phyloP scores from a whole-genome alignment of 1,284 basidiomycete genomes.

The Pseudozyma sp. region DNA sequence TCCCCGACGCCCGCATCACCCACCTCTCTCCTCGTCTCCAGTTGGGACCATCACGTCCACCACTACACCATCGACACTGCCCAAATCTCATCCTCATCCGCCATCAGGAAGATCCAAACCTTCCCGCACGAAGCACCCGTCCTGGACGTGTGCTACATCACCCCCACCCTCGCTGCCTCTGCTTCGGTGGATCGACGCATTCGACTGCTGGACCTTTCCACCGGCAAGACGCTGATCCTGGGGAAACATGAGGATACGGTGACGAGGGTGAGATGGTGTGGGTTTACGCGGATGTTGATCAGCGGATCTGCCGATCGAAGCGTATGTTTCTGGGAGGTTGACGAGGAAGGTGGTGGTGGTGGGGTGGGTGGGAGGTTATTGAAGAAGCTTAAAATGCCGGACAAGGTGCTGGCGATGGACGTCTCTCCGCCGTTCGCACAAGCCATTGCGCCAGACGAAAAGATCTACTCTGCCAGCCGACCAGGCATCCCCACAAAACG shows the following conservation, averaged over 20 bases:
- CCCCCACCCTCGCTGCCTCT: slow-evolving; percentile 52
- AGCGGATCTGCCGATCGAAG: slow-evolving; percentile 52
- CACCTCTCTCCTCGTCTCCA: slow-evolving; percentile 51
- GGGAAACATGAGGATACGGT: slow-evolving; percentile 63
- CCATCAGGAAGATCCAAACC: slow-evolving; percentile 37
- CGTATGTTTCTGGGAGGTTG: slow-evolving; percentile 57
- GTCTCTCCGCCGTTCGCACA: slow-evolving; percentile 40
- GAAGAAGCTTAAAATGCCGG: slow-evolving; percentile 49
- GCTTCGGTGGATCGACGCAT: slow-evolving; percentile 62
- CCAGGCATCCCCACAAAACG: slow-evolving; percentile 5
- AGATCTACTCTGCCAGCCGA: slow-evolving; percentile 9
- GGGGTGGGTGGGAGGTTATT: slow-evolving; percentile 16
- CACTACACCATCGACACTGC: slow-evolving; percentile 49
- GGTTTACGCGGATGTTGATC: slow-evolving; percentile 42
- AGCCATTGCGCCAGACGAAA: background rate
- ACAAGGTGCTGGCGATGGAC: slow-evolving; percentile 65
- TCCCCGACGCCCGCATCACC: slow-evolving; percentile 18
- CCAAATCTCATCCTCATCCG: background rate
- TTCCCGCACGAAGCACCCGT: slow-evolving; percentile 64
- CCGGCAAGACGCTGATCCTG: slow-evolving; percentile 53
- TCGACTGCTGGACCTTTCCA: slow-evolving; percentile 55
- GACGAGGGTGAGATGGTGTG: slow-evolving; percentile 54
- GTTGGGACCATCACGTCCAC: slow-evolving; percentile 62
- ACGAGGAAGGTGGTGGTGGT: background rate
- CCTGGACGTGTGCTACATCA: slow-evolving; percentile 64